Conservation (phyloP, 2,329 filamentous ascomycete genomes). For the Pleoardoris graminearum region DNA sequence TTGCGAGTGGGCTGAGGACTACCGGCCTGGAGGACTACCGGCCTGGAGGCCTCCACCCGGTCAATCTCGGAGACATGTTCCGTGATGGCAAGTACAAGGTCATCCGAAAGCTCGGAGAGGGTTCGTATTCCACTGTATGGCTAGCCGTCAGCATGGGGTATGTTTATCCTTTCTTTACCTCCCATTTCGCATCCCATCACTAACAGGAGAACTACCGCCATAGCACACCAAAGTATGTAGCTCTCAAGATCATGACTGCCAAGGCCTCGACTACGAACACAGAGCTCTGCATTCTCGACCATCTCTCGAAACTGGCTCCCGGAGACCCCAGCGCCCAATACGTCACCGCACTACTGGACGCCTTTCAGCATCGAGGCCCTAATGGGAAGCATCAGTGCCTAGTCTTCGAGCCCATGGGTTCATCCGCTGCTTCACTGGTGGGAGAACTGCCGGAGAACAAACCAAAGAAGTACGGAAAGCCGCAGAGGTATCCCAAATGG, state of each 20-base stretch:
- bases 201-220: conserved; percentile 7
- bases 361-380: conserved; percentile 12
- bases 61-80: conserved; percentile 19
- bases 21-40: neutral
- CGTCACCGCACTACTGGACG: conserved; percentile 6
- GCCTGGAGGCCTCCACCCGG: neutral
- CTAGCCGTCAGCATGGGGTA: conserved; percentile 16
- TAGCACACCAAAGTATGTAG: conserved; percentile 16
- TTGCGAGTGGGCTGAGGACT: neutral
- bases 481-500: conserved; percentile 17
- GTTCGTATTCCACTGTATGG: conserved; percentile 22
- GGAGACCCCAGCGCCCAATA: conserved; percentile 6
- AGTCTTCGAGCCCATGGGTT: conserved; percentile 14
- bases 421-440: conserved; percentile 12
- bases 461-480: conserved; percentile 14
- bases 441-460: conserved; percentile 20
- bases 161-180: conserved; percentile 6
- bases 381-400: conserved; percentile 16
- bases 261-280: conserved; percentile 5
- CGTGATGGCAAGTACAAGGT: conserved; percentile 16
- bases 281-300: conserved; percentile 10
- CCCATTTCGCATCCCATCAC: neutral
- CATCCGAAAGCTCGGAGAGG: conserved; percentile 21
- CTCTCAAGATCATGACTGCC: conserved; percentile 17
- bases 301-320: conserved; percentile 8